Percentiles rank a stretch among this genome's conserved stretches.
These are phyloP conservation scores for Musa itinerans DNA, from an alignment of 176 grass and related monocot species.

Conservation along the genomic window DNA sequence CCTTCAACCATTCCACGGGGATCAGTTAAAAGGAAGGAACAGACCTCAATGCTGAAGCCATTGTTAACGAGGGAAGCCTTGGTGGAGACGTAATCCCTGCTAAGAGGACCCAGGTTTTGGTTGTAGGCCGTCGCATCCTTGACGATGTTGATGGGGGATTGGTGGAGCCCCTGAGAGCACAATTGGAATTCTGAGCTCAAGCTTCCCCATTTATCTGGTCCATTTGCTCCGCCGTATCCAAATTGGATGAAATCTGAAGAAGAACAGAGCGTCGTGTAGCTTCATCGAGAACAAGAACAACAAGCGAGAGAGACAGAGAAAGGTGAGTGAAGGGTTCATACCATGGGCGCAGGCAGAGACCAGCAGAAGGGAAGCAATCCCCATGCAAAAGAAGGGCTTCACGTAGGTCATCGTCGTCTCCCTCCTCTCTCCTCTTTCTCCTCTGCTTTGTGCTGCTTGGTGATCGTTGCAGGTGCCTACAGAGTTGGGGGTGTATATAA, in stretches of 20 bases:
- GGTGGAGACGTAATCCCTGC: conserved; percentile 29
- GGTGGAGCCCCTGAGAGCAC: conserved; percentile 38
- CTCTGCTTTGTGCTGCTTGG: too few relatives aligned
- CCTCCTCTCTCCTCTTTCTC: neutral
- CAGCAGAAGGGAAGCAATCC: conserved; percentile 9
- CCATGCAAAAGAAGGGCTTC: conserved; percentile 16
- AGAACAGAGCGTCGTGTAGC: neutral
- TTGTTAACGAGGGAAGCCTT: conserved; percentile 43
- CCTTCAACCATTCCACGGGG: neutral
- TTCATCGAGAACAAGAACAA: too few relatives aligned
- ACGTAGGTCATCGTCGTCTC: conserved; percentile 8
- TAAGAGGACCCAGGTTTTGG: conserved; percentile 15
- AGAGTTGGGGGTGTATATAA: too few relatives aligned
- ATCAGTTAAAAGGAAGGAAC: neutral
- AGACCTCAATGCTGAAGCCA: conserved; percentile 38
- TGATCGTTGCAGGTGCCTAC: too few relatives aligned
- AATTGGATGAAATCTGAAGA: neutral
- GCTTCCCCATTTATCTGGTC: conserved; percentile 60
- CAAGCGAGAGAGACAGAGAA: neutral
- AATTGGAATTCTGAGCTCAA: conserved; percentile 33
- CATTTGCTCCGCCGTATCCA: conserved; percentile 7
- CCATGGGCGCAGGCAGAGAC: conserved; percentile 5
- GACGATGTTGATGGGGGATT: conserved; percentile 71
- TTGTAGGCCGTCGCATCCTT: conserved; percentile 12
- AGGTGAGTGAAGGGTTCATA: neutral